Conservation (phyloP, 257 asterid species). For the Solanum bukasovii region DNA sequence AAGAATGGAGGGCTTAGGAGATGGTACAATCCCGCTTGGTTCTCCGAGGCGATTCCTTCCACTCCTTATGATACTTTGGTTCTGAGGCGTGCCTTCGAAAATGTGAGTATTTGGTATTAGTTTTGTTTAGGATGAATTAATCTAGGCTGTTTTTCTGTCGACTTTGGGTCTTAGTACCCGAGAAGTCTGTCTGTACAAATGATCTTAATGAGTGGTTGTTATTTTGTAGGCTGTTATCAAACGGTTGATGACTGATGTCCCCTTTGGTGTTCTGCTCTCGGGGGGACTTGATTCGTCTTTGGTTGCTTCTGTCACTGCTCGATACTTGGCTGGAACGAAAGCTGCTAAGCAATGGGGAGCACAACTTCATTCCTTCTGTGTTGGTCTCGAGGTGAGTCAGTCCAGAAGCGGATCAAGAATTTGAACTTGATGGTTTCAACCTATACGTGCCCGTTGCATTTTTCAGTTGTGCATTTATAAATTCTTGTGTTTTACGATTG, state of each 20-base stretch:
- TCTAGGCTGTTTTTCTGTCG: neutral
- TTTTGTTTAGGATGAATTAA: neutral
- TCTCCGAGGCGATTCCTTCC: conserved; percentile 76
- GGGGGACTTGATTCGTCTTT: conserved; percentile 98
- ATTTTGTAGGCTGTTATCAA: conserved; percentile 69
- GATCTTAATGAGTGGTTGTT: neutral
- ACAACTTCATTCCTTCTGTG: conserved; percentile 95
- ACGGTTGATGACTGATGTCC: conserved; percentile 97
- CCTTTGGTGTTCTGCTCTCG: conserved; percentile 87
- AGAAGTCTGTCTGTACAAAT: neutral
- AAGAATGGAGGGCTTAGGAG: conserved; percentile 55
- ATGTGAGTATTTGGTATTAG: conserved; percentile 27
- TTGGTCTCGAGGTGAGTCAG: conserved; percentile 78
- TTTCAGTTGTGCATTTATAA: neutral
- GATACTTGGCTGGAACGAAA: conserved; percentile 70
- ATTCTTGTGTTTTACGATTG: neutral
- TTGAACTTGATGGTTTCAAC: neutral
- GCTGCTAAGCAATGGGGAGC: conserved; percentile 93
- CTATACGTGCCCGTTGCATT: neutral
- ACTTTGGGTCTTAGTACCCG: neutral
- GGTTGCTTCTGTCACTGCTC: conserved; percentile 90
- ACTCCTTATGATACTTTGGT: conserved; percentile 74
- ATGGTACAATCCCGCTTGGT: conserved; percentile 95
- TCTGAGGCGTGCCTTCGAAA: conserved; percentile 77
- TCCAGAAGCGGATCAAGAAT: neutral